Conservation (phyloP, 2,329 filamentous ascomycete genomes). For the Grosmannia clavigera region DNA sequence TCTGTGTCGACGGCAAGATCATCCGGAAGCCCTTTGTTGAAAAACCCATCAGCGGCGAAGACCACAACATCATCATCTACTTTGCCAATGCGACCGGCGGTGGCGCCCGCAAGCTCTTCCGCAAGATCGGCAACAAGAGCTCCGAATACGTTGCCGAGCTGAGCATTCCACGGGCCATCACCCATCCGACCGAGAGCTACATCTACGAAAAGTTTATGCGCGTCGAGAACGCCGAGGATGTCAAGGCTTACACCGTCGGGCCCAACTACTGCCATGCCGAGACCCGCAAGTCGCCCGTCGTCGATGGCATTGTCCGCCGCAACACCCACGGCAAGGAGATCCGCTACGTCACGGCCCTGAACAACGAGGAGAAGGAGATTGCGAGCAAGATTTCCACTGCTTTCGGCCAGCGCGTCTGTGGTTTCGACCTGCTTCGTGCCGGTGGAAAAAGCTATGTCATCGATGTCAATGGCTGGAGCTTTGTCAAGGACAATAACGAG, state of each 20-base stretch:
- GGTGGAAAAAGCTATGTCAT: conserved; percentile 91
- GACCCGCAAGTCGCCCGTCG: conserved; percentile 91
- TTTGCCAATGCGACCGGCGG: conserved; percentile 79
- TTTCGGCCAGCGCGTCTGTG: conserved; percentile 91
- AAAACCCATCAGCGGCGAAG: conserved; percentile 95
- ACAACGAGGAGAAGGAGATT: conserved; percentile 67
- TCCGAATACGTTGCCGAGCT: conserved; percentile 82
- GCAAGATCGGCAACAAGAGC: conserved; percentile 98
- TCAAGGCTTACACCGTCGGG: conserved; percentile 96
- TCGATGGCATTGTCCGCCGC: conserved; percentile 87
- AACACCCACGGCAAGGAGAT: conserved; percentile 98
- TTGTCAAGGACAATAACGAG: conserved; percentile 97
- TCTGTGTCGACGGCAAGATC: conserved; percentile 72
- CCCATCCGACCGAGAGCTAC: conserved; percentile 72
- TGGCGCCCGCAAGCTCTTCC: conserved; percentile 81
- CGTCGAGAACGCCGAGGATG: conserved; percentile 93
- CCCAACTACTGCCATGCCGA: conserved; percentile 90
- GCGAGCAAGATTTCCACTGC: conserved; percentile 81
- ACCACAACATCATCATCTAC: conserved; percentile 98
- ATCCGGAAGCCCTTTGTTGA: conserved; percentile 94
- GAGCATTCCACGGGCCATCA: conserved; percentile 64
- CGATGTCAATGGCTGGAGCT: conserved; percentile 98
- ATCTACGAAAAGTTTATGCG: conserved; percentile 96
- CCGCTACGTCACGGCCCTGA: conserved; percentile 81
- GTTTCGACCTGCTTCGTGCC: conserved; percentile 84